phyloP scores from a whole-genome alignment of 2,329 filamentous ascomycete genomes.

The Xylariales sp. region DNA sequence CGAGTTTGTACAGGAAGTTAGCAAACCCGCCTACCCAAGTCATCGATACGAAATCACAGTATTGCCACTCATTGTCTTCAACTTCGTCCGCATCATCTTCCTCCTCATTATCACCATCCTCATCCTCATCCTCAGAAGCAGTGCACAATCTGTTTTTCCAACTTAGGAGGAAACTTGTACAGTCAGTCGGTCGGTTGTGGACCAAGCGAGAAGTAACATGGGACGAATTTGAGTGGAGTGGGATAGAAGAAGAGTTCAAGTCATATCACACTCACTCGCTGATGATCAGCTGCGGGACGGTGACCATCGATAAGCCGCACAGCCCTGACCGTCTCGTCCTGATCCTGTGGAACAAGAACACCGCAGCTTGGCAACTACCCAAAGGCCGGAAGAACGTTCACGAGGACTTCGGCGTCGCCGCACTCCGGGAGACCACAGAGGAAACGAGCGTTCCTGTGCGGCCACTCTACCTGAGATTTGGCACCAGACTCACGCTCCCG shows the following conservation, averaged over 20 bases:
- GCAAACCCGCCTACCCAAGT: no score
- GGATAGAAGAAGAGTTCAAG: slow-evolving; percentile 3
- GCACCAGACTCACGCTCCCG: slow-evolving; percentile 37
- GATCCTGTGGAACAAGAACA: slow-evolving; percentile 4
- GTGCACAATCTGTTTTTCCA: not conserved
- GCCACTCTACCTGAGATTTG: slow-evolving; percentile 33
- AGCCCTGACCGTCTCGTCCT: slow-evolving; percentile 2
- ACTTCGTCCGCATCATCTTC: no score
- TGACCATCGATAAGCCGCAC: slow-evolving; percentile 7
- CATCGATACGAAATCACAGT: no score
- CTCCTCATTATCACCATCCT: no score
- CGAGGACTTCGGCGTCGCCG: slow-evolving; percentile 35
- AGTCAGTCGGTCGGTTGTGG: not conserved
- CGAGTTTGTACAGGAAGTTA: no score
- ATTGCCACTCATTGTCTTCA: no score
- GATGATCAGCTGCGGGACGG: slow-evolving; percentile 9
- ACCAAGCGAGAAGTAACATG: slow-evolving; percentile 5
- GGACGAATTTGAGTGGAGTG: slow-evolving; percentile 3
- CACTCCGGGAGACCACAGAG: slow-evolving; percentile 42
- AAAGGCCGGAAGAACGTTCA: slow-evolving; percentile 37
- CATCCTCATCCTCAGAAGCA: not conserved
- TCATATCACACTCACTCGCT: slow-evolving; percentile 4
- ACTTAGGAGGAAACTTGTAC: not conserved
- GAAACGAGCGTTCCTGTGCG: slow-evolving; percentile 39
- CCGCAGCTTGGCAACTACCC: slow-evolving; percentile 6